Percentiles rank a stretch among this genome's conserved stretches.
phyloP scores from a whole-genome alignment of 2,329 filamentous ascomycete genomes.

The Cadophora malorum region DNA sequence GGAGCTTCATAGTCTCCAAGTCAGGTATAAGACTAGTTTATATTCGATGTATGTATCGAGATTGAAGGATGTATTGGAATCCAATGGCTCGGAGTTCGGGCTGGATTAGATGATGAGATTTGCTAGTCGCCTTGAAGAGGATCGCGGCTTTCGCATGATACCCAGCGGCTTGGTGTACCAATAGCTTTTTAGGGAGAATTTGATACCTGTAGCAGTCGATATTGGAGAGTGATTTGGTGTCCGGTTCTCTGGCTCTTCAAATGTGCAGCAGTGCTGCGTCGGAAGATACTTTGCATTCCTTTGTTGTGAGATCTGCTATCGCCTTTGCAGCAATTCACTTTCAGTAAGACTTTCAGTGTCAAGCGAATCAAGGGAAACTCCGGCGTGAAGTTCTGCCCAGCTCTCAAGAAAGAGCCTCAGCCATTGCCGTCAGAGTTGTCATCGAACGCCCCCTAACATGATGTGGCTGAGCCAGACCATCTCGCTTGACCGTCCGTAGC shows the following conservation, averaged over 20 bases:
- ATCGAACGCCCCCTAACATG: no score
- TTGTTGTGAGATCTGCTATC: not conserved
- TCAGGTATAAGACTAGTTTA: constrained; percentile 2
- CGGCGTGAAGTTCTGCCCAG: no score
- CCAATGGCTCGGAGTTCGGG: constrained; percentile 28
- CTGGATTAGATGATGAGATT: constrained; percentile 26
- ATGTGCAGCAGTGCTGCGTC: not conserved
- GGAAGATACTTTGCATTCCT: not conserved
- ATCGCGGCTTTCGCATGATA: constrained; percentile 33
- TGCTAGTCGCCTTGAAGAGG: constrained; percentile 23
- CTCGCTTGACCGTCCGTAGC: not conserved
- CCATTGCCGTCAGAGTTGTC: not conserved
- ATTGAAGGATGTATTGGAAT: constrained; percentile 18
- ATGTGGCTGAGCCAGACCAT: constrained; percentile 1
- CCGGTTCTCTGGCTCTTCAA: not conserved
- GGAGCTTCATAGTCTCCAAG: constrained; percentile 29
- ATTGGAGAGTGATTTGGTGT: not conserved
- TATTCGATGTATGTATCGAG: constrained; percentile 13
- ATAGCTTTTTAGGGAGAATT: constrained; percentile 16
- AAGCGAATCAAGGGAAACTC: not conserved
- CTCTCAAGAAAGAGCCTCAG: not conserved
- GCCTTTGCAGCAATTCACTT: not conserved
- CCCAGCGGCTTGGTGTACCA: constrained; percentile 33
- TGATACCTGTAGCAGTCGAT: not conserved
- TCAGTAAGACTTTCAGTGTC: not conserved